Evolutionary conservation across 2,329 filamentous ascomycete species (phyloP), one percentile per base, ranked within the genome.

Genomic region (Fusarium subtropicale): DNA sequence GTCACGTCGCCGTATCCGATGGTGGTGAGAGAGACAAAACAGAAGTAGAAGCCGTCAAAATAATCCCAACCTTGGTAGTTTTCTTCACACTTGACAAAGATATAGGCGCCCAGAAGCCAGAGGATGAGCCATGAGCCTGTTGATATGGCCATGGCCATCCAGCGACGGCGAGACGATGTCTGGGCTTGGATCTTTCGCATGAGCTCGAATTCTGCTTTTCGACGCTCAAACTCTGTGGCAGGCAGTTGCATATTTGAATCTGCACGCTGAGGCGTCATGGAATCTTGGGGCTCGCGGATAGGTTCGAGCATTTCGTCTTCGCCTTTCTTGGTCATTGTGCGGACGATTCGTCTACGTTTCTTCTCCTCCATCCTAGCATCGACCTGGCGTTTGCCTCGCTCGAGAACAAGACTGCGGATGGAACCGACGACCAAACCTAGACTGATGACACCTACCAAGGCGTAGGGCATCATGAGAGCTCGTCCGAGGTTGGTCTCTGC

Each of bases 1-100:
- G 90, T 88, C 7, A 91, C 79, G 69, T 97, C 93, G 5, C 94
- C 94, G 72, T 97, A 97, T 1, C 94, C 94, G 38, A 97, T 92
- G 0, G 94, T 97, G 3, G 94, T 84, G 26, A 97, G 86, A 4
- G 90, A 91, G 34, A 93, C 89, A 77, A 96, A 97, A 71, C 90
- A 90, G 76, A 97, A 97, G 79, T 97, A 97, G 44, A 97, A 84
- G 0, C 90, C 87, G 59, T 94, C 83, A 71, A 95, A 97, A 75
- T 97, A 97, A 2, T 80, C 84, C 88, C 93, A 90, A 5, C 76
- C 53, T 69, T 90, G 88, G 52, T 88, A 88, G 0, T 77, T 74
- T 18, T 74, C 58, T 75, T 90, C 88, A 54, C 79, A 82, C 13
- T 75, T 75, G 72, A 85, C 80, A 68, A 97, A 97, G 12, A 96